Percentiles rank a stretch among this genome's conserved stretches.
phyloP scores from a whole-genome alignment of 331 rosid genomes.

The Arachis monticola region DNA sequence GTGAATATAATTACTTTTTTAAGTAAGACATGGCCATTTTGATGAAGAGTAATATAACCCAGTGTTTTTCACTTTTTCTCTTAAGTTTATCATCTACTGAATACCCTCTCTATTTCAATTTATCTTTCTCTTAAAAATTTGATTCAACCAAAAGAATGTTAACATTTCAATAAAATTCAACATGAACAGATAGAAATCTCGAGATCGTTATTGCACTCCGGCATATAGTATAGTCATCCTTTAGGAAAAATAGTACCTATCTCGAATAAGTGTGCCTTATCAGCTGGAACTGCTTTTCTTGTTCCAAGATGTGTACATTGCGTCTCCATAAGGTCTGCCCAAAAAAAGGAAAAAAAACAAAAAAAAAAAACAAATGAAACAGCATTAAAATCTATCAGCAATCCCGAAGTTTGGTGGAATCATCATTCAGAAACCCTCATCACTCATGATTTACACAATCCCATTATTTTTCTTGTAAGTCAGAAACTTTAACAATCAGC shows the following conservation, averaged over 20 bases:
- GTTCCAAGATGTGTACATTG: slow-evolving; percentile 54
- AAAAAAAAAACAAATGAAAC: slow-evolving; percentile 11
- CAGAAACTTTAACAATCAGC: slow-evolving; percentile 1
- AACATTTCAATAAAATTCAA: too few species aligned
- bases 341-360: slow-evolving; percentile 1
- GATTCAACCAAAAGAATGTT: not conserved
- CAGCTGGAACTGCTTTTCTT: slow-evolving; percentile 54
- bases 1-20: too few species aligned
- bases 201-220: not conserved
- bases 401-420: not conserved
- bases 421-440: slow-evolving; percentile 5
- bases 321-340: slow-evolving; percentile 60
- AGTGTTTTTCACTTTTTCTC: not conserved
- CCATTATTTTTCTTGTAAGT: not conserved
- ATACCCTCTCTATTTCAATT: not conserved
- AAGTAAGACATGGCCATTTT: too few species aligned
- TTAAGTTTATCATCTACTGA: not conserved
- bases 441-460: not conserved
- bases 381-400: slow-evolving; percentile 2
- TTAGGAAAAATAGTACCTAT: slow-evolving; percentile 4
- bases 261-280: slow-evolving; percentile 30
- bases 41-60: not conserved
- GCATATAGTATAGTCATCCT: not conserved
- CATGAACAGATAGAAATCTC: not conserved
- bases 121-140: not conserved